Evolutionary conservation across 2,329 filamentous ascomycete species (phyloP).

Genomic region (Alternaria sp.): DNA sequence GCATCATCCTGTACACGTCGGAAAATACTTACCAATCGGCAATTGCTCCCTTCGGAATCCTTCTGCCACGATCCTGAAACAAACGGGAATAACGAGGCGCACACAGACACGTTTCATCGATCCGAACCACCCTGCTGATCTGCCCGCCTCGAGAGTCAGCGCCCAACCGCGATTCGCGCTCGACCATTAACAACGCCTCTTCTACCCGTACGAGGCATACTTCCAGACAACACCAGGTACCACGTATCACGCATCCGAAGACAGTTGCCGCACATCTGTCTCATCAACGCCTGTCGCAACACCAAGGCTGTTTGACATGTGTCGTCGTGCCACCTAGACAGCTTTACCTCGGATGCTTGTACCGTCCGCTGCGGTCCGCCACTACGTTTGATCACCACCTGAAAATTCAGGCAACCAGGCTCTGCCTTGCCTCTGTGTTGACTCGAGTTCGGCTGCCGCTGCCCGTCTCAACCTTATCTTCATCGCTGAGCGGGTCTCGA

Average conservation of each 20-base stretch:
- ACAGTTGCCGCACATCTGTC: conserved; percentile 12
- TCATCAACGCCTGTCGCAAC: conserved; percentile 4
- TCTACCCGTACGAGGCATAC: conserved; percentile 3
- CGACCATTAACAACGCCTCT: conserved; percentile 6
- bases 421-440: background rate
- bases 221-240: conserved; percentile 6
- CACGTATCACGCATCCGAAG: conserved; percentile 1
- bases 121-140: conserved; percentile 26
- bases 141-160: conserved; percentile 10
- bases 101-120: conserved; percentile 31
- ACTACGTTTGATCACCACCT: conserved; percentile 7
- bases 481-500: background rate
- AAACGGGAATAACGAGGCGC: conserved; percentile 24
- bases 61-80: conserved; percentile 23
- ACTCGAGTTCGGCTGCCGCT: background rate
- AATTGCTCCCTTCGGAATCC: conserved; percentile 1
- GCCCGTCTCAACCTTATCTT: background rate
- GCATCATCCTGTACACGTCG: background rate
- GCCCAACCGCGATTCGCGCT: conserved; percentile 9
- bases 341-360: background rate
- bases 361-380: background rate
- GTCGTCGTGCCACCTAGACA: background rate
- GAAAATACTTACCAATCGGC: conserved; percentile 1
- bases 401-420: background rate
- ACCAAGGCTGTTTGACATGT: background rate